phyloP scores from a whole-genome alignment of 2,329 filamentous ascomycete genomes.

The Podosphaera xanthii region DNA sequence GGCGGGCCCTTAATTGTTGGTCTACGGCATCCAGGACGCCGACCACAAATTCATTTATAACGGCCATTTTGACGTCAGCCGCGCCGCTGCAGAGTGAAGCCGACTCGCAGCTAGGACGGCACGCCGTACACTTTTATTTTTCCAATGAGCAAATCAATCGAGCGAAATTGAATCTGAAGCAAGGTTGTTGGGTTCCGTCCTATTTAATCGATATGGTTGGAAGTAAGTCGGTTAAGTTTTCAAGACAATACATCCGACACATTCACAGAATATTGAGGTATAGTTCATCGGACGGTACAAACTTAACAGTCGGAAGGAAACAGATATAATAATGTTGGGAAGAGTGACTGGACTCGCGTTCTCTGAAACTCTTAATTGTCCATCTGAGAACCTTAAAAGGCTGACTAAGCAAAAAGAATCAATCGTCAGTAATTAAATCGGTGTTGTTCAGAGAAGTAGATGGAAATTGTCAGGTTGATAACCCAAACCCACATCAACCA shows the following conservation, averaged over 20 bases:
- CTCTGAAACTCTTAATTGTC: neutral
- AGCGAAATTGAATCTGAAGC: neutral
- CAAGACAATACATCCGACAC: neutral
- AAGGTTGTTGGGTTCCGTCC: neutral
- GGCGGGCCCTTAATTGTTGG: constrained; percentile 6
- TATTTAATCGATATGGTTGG: neutral
- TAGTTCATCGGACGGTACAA: neutral
- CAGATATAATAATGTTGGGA: neutral
- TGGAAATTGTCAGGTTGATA: neutral
- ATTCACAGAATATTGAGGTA: neutral
- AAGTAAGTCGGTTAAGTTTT: neutral
- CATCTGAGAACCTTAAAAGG: neutral
- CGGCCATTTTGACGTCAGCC: constrained; percentile 6
- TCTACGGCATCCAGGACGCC: constrained; percentile 11
- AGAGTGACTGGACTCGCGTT: neutral
- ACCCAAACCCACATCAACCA: neutral
- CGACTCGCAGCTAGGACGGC: neutral
- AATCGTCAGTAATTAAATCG: neutral
- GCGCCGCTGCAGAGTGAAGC: neutral
- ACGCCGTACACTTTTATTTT: neutral
- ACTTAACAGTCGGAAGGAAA: neutral
- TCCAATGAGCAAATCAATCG: neutral
- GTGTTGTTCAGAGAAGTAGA: neutral
- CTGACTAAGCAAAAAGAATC: neutral
- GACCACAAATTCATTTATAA: constrained; percentile 11